Percentiles rank a stretch among this genome's conserved stretches.
phyloP scores from a whole-genome alignment of 805 yeast species.

The Teunomyces tritomae region DNA sequence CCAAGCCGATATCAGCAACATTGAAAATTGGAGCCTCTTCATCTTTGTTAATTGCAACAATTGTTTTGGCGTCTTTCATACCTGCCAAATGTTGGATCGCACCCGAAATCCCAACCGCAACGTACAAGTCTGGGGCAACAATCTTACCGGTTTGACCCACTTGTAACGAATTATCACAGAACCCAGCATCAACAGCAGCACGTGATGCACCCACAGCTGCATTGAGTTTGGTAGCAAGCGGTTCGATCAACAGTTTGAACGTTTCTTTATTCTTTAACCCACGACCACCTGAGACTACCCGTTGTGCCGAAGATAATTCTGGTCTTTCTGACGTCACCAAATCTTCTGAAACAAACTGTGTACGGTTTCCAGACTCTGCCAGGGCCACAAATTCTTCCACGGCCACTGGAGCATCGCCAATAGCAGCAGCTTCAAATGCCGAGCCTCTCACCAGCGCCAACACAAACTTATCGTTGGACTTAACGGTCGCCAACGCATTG shows the following conservation, averaged over 20 bases:
- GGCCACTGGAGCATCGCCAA: slow-evolving; percentile 36
- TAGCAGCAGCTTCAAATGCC: slow-evolving; percentile 57
- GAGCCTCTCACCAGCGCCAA: slow-evolving; percentile 81
- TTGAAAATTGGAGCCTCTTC: slow-evolving; percentile 93
- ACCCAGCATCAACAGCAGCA: slow-evolving; percentile 97
- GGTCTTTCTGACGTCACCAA: slow-evolving; percentile 82
- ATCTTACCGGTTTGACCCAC: slow-evolving; percentile 98
- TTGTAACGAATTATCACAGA: slow-evolving; percentile 92
- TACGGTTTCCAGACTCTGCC: slow-evolving; percentile 16
- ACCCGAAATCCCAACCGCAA: slow-evolving; percentile 94
- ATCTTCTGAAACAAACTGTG: slow-evolving; percentile 72
- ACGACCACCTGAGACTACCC: slow-evolving; percentile 90
- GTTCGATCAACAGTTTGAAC: slow-evolving; percentile 72
- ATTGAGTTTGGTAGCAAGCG: slow-evolving; percentile 76
- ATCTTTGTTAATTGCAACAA: slow-evolving; percentile 93
- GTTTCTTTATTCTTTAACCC: slow-evolving; percentile 89
- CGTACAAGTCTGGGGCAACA: slow-evolving; percentile 91
- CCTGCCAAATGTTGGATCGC: slow-evolving; percentile 99
- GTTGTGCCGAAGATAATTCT: slow-evolving; percentile 79
- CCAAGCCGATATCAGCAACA: slow-evolving; percentile 84
- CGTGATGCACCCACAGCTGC: slow-evolving; percentile 98
- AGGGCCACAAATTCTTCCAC: slow-evolving; percentile 47
- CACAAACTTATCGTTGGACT: slow-evolving; percentile 61
- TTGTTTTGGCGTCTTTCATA: slow-evolving; percentile 92
- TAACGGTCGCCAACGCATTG: slow-evolving; percentile 82